Conservation (phyloP, 1,284 basidiomycete species). For the Apiotrichum montevideense region DNA sequence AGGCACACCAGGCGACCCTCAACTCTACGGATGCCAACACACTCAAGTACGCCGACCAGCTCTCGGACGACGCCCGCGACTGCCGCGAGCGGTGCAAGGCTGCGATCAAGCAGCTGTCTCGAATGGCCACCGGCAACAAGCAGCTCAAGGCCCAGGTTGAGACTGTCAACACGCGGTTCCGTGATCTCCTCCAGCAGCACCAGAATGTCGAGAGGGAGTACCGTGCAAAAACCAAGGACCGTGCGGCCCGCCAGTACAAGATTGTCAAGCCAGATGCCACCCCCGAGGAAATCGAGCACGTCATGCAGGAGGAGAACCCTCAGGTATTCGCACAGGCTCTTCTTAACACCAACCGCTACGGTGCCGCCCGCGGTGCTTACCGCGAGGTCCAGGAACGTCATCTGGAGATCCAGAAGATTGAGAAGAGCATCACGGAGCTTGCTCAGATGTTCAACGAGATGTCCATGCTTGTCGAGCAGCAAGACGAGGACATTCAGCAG, state of each 20-base stretch:
- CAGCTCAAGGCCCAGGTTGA: conserved; percentile 74
- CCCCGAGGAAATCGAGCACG: conserved; percentile 68
- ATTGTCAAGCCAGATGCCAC: conserved; percentile 93
- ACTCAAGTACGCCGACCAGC: conserved; percentile 54
- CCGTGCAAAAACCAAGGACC: conserved; percentile 85
- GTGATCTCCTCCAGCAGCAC: conserved; percentile 52
- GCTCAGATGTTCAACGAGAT: conserved; percentile 87
- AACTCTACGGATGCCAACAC: conserved; percentile 42
- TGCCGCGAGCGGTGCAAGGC: conserved; percentile 68
- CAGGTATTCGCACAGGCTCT: conserved; percentile 86
- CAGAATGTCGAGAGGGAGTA: conserved; percentile 91
- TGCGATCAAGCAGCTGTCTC: conserved; percentile 71
- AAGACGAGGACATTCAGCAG: conserved; percentile 64
- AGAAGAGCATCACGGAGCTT: conserved; percentile 78
- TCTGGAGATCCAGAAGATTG: conserved; percentile 79
- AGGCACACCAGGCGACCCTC: conserved; percentile 39
- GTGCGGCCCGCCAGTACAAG: conserved; percentile 92
- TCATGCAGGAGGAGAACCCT: conserved; percentile 69
- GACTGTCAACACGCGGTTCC: conserved; percentile 49
- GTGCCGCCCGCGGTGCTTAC: conserved; percentile 74
- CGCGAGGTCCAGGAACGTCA: conserved; percentile 88
- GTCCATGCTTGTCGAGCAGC: conserved; percentile 69
- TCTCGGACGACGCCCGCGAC: conserved; percentile 70
- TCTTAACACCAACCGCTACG: conserved; percentile 73
- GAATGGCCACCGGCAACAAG: conserved; percentile 68